Base-by-base conservation (phyloP, 1,284 basidiomycete species). In the Stygiomarasmius scandens region DNA sequence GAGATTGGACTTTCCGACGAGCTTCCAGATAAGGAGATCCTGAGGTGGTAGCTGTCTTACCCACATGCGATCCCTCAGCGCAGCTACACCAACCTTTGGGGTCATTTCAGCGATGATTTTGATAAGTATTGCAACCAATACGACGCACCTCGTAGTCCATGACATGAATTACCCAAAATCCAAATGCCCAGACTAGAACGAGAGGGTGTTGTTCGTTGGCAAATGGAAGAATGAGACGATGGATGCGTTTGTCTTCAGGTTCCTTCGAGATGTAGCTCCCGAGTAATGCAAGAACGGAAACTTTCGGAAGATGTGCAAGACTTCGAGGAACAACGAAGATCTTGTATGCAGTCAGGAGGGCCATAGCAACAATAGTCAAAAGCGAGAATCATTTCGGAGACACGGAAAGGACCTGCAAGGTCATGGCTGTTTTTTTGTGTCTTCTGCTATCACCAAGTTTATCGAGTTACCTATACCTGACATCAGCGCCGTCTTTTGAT, bases 1-100 rank as follows among this genome's bases (percentile, higher is more conserved):
- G 38, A 72, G 62, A 47, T 69, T 71, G 24, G 66, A 55, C 54
- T 52, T 52, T 12, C 72, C 71, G 34, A 69, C 64, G n/a, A 72
- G 56, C 36, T 64, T 56, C 69, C 69, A 70, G 11, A 72, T 57
- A 1, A 69, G 63, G 46, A 47, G 20, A 11, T 14, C 24, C 6
- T 24, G 66, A 58, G 51, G 62, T 65, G 47, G 67, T 62, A 2
- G 67, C 63, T 22, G 69, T 67, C 22, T 61, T 63, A 54, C 71
- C 66, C 59, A 73, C 72, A 10, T 67, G 63, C 49, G 65, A 64
- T 3, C 56, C 50, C 16, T 56, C 49, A 38, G 64, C 59, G 49
- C 66, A 58, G 25, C 60, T 62, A 34, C 58, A 61, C 9, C 65
- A 41, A 20, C 61, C 59, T 25, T 54, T 63, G 14, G 58, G 58